Conservation (phyloP, 2,329 filamentous ascomycete genomes). For the Knufia fluminis region DNA sequence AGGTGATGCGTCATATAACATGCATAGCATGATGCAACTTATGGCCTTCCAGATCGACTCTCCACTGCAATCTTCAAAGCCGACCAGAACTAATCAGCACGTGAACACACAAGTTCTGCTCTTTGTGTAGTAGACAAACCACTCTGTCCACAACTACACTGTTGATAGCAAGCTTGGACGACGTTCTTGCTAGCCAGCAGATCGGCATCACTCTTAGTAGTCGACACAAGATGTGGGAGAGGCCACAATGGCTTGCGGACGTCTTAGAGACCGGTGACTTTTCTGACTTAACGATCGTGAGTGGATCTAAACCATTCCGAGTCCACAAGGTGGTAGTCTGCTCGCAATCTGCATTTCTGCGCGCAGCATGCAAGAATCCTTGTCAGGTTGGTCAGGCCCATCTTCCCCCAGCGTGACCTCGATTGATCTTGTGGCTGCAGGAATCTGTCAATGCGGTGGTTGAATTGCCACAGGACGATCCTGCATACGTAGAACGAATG, state of each 20-base stretch:
- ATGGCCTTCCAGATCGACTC: too few species aligned
- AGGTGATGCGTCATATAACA: too few species aligned
- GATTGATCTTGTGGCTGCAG: neutral
- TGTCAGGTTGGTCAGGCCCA: slow-evolving; percentile 4
- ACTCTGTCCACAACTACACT: too few species aligned
- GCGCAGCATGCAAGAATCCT: slow-evolving; percentile 4
- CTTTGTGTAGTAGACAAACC: too few species aligned
- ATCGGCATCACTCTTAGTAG: too few species aligned
- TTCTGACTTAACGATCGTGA: slow-evolving; percentile 5
- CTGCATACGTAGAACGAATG: neutral
- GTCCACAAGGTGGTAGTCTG: slow-evolving; percentile 10
- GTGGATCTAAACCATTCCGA: slow-evolving; percentile 3
- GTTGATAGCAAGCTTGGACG: too few species aligned
- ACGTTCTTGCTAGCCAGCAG: too few species aligned
- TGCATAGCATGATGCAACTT: too few species aligned
- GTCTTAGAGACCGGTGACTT: slow-evolving; percentile 5
- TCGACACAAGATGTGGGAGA: neutral
- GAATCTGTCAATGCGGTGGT: neutral
- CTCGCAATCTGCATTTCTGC: slow-evolving; percentile 5
- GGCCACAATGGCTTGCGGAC: neutral
- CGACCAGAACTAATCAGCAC: too few species aligned
- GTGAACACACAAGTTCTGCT: too few species aligned
- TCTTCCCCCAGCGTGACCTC: neutral
- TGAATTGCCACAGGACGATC: slow-evolving; percentile 1
- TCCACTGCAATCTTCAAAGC: too few species aligned